A percentile compares a stretch with the other conserved stretches of the same genome.
Conservation (phyloP, 106 monocot genomes). For the Dioscorea zingiberensis region DNA sequence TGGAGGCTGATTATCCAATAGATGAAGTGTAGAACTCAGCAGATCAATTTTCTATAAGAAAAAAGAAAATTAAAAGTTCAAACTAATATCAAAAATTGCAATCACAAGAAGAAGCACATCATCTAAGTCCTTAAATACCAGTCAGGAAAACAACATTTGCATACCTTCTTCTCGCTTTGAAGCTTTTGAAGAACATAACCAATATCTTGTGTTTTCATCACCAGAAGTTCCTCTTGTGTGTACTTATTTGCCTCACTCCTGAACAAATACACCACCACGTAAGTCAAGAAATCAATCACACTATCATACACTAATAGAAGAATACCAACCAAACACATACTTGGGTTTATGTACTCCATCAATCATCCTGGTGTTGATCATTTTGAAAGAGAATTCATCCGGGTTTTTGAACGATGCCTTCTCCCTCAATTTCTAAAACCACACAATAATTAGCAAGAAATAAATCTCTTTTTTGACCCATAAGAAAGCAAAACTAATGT, state of each 20-base stretch:
- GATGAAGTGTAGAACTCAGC: constrained; percentile 64
- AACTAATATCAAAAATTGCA: neutral
- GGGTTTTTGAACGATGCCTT: constrained; percentile 84
- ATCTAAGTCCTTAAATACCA: no score
- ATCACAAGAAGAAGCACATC: neutral
- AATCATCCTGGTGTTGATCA: constrained; percentile 65
- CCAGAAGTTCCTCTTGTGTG: constrained; percentile 67
- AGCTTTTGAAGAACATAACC: constrained; percentile 80
- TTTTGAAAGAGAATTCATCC: constrained; percentile 97
- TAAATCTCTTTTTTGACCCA: neutral
- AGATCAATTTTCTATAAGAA: constrained; percentile 77
- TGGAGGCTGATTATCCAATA: constrained; percentile 39
- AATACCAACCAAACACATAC: constrained; percentile 17
- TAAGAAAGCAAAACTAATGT: neutral
- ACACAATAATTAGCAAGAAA: neutral
- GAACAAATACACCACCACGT: constrained; percentile 4
- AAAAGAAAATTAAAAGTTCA: neutral
- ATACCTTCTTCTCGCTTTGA: constrained; percentile 91
- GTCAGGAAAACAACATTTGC: neutral
- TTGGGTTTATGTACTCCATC: constrained; percentile 67
- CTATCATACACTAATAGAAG: neutral
- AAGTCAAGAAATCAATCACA: neutral
- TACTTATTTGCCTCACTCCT: constrained; percentile 83
- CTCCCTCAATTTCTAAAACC: constrained; percentile 66
- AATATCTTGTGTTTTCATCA: constrained; percentile 92